phyloP scores from a whole-genome alignment of 2,329 filamentous ascomycete genomes.

The Epichloe gansuensis region DNA sequence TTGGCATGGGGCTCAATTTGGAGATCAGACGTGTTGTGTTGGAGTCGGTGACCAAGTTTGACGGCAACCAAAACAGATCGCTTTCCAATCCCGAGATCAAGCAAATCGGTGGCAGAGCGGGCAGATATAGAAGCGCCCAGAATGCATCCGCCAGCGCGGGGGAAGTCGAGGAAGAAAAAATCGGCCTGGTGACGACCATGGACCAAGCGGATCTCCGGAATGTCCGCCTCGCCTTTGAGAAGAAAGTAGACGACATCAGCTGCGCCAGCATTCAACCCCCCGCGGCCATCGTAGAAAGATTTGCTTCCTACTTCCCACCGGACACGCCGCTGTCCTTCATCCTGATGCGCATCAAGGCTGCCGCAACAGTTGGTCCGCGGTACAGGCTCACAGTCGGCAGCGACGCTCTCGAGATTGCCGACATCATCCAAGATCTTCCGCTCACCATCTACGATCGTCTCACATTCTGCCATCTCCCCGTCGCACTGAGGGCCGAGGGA shows the following conservation, averaged over 20 bases:
- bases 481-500: slow-evolving; percentile 37
- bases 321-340: slow-evolving; percentile 75
- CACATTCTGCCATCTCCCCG: slow-evolving; percentile 60
- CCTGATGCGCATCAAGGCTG: slow-evolving; percentile 58
- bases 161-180: slow-evolving; percentile 22
- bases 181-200: slow-evolving; percentile 70
- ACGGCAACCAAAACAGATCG: slow-evolving; percentile 42
- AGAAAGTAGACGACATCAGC: slow-evolving; percentile 51
- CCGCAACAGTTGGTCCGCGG: slow-evolving; percentile 47
- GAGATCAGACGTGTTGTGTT: slow-evolving; percentile 87
- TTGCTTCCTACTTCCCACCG: slow-evolving; percentile 69
- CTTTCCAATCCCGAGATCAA: slow-evolving; percentile 71
- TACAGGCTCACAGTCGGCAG: slow-evolving; percentile 53
- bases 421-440: slow-evolving; percentile 58
- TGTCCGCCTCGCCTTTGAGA: slow-evolving; percentile 49
- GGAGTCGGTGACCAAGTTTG: slow-evolving; percentile 61
- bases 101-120: slow-evolving; percentile 88
- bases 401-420: slow-evolving; percentile 53
- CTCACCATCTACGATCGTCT: slow-evolving; percentile 64
- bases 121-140: slow-evolving; percentile 61
- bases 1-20: slow-evolving; percentile 94
- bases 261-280: slow-evolving; percentile 67
- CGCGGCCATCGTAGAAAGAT: slow-evolving; percentile 54
- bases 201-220: slow-evolving; percentile 53
- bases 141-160: slow-evolving; percentile 8